Base-by-base conservation (phyloP, 23 red algal species). In the Pyropia haitanensis region DNA sequence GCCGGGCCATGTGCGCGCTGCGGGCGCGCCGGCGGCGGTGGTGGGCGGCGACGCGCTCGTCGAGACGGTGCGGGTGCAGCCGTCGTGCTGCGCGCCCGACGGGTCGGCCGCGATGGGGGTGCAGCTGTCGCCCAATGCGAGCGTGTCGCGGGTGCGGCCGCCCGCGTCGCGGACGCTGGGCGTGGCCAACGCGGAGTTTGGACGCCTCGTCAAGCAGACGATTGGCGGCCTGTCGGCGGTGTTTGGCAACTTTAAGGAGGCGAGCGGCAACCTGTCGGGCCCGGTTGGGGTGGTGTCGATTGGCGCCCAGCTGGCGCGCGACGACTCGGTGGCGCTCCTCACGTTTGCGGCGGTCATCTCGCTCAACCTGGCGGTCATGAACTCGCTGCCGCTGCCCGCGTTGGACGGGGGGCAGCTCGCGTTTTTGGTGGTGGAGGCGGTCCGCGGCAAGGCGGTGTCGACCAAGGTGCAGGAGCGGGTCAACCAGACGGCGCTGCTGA, bases 391-490 rank as follows among this genome's bases (percentile, higher is more conserved):
- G 33, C 63, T 96, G 57, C 92, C 92, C 2, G 92, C 92, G 14
- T 68, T 96, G 71, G 92, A 96, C 69, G 92, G 92, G 18, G 92
- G 92, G 2, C 92, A 96, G 56, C 80, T 96, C 85, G 71, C 71
- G 15, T 85, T 96, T 71, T 32, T 96, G 55, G 33, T 86, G 17
- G 63, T 81, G 34, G 92, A 96, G 65, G 71, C 60, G 16, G 23
- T 96, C 22, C 49, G 75, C 19, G 92, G 92, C 14, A 32, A 31
- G 5, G 79, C 92, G 18, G 60, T 96, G 25, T 77, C 92, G 17
- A 58, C 61, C 19, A 68, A 66, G 52, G 52, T 85, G 13, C 83
- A 96, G 58, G 71, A 89, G 18, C 67, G 85, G n/a, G 77, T 88
- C 49, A 96, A 96, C 60, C 65, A 77, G 44, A 83, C 84, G n/a